A percentile compares a stretch with the other conserved stretches of the same genome.
Conservation (phyloP, 1,139 yeast species). For the Nakaseomyces sp. region DNA sequence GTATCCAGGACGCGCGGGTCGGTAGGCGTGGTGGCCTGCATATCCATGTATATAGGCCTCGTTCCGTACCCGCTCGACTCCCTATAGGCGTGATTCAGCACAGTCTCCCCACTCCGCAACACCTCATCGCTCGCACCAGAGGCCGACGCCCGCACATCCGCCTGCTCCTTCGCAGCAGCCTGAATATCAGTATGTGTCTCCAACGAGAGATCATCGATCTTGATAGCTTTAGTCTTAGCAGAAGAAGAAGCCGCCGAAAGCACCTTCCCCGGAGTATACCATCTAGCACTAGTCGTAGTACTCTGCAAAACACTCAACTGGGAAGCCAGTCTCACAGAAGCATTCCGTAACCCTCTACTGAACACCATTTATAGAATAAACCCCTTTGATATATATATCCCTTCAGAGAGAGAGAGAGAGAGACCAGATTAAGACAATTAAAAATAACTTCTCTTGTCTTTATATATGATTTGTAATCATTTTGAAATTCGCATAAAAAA, state of each 20-base stretch:
- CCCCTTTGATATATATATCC: no score
- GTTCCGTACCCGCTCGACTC: conserved; percentile 43
- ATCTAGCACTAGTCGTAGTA: no score
- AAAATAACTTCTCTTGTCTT: no score
- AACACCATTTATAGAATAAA: neutral
- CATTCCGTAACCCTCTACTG: conserved; percentile 1
- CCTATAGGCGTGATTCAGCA: conserved; percentile 33
- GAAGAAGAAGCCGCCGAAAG: neutral
- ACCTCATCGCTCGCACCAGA: conserved; percentile 16
- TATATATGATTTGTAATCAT: no score
- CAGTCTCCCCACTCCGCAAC: conserved; percentile 26
- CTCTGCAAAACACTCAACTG: conserved; percentile 4
- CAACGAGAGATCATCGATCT: conserved; percentile 22
- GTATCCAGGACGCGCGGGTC: conserved; percentile 94
- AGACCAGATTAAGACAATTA: no score
- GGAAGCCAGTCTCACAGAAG: conserved; percentile 1
- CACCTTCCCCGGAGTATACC: neutral
- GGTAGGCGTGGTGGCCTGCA: conserved; percentile 97
- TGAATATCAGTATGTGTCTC: conserved; percentile 31
- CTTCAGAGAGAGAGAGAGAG: no score
- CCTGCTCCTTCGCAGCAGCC: conserved; percentile 27
- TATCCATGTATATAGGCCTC: conserved; percentile 86
- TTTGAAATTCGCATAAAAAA: no score
- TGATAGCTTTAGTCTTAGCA: conserved; percentile 14
- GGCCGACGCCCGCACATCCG: conserved; percentile 22